Evolutionary conservation across 83 land plant species (phyloP), one percentile per base, ranked within the genome.

Genomic region (Thuja plicata): DNA sequence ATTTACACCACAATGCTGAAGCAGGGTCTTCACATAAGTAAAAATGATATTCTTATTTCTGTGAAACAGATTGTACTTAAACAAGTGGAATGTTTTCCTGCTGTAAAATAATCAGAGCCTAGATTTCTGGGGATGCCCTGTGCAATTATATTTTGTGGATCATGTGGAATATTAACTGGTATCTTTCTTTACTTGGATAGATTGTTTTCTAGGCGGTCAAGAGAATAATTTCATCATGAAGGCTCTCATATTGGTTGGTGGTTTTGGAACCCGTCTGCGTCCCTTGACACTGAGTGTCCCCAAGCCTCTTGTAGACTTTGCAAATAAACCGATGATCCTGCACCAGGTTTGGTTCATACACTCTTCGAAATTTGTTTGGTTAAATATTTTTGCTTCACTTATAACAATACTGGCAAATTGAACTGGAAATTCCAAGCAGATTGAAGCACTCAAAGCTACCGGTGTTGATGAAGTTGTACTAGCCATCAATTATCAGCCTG

Each of bases 191-290:
- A 13, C 15, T 76, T 35, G 32, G 79, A 76, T 3, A 76, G 79
- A 32, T 76, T 76, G 17, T 32, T 32, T 76, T 32, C 17, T 76
- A 34, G 79, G 38, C 35, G 79, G 38, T 73, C 13, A n/a, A 37
- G 35, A 81, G 15, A 24, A 17, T 81, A 81, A 81, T 24, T 24
- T 30, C 88, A 92, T 41, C 48, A 98, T 98, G 99, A 98, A 98
- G 99, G 99, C 99, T 43, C 94, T 98, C 54, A 98, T 98, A 91
- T 94, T 98, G 86, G 99, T 98, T 86, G 99, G 99, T 55, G 99
- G 99, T 19, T 97, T 97, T 89, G 99, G 99, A 24, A 97, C 99
- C 52, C 90, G 99, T 24, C 93, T 98, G 88, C 91, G 99, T 91
- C 99, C 99, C 30, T 91, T 98, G 94, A 98, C 99, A 2, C 94